Base-by-base conservation (phyloP, 495 filamentous ascomycete species). In the Mycothermus thermophilus region DNA sequence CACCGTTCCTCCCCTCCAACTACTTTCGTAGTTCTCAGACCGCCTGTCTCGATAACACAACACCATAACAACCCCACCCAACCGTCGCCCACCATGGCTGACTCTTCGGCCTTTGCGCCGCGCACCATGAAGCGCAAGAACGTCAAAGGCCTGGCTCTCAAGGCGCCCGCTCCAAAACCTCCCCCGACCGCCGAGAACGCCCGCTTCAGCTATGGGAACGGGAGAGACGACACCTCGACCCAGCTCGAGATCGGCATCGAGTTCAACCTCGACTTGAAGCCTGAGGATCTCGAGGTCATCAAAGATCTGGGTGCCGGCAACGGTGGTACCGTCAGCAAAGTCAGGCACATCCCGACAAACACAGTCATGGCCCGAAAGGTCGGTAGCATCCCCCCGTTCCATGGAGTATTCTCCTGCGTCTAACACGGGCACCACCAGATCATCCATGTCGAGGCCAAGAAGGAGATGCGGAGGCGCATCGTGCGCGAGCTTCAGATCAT, bases 331-430 rank as follows among this genome's bases (percentile, higher is more conserved):
- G 90, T 97, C 31, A 93, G 86, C 61, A 97, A 96, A 63, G 92
- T 96, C 40, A 79, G 80, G 66, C 90, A 97, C 63, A 76, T 84
- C 37, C 83, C 86, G 8, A 94, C 87, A 14, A 88, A 88, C 54
- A 87, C 88, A 0, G 72, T 93, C 35, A 97, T 97, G 90, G 90
- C 90, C 44, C 73, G 83, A 59, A 97, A 97, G 83, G 90, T 93
- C 58, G 24, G 62, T 46, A 30, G 15, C 5, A 5, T 3, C 11
- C n/a, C 30, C 8, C 5, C 9, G 8, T 8, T 19, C 19, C 18
- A 20, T 13, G n/a, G 6, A 10, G 10, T 8, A 23, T 25, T 4
- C n/a, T n/a, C n/a, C n/a, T n/a, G n/a, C n/a, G n/a, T n/a, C n/a
- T n/a, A n/a, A n/a, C n/a, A n/a, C n/a, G n/a, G n/a, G n/a, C n/a